phyloP scores from a whole-genome alignment of 768 basidiomycete genomes.

The Podaxis rugospora region DNA sequence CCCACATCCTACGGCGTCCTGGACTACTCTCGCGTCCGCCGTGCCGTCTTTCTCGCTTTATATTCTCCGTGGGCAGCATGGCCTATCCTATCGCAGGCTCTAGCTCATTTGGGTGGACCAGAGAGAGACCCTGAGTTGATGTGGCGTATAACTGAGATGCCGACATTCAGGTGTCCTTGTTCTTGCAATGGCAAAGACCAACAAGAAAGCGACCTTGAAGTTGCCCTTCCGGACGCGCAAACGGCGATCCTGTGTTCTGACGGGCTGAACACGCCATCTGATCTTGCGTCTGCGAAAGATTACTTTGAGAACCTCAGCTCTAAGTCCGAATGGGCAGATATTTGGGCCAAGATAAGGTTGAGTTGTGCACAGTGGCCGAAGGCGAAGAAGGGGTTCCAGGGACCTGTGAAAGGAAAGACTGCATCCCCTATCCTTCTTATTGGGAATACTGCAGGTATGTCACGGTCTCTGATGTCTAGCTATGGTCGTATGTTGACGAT shows the following conservation, averaged over 20 bases:
- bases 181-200: slow-evolving; percentile 17
- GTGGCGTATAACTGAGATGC: slow-evolving; percentile 16
- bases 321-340: slow-evolving; percentile 25
- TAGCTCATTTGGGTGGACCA: slow-evolving; percentile 26
- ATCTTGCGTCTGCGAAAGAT: slow-evolving; percentile 23
- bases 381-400: slow-evolving; percentile 16
- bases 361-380: slow-evolving; percentile 12
- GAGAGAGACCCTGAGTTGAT: slow-evolving; percentile 24
- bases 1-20: slow-evolving; percentile 29
- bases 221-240: slow-evolving; percentile 15
- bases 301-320: slow-evolving; percentile 22
- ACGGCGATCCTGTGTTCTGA: slow-evolving; percentile 30
- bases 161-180: slow-evolving; percentile 24
- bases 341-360: slow-evolving; percentile 25
- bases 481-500: not conserved
- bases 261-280: slow-evolving; percentile 24
- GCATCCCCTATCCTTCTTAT: slow-evolving; percentile 35
- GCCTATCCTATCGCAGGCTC: slow-evolving; percentile 27
- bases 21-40: slow-evolving; percentile 28
- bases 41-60: slow-evolving; percentile 26
- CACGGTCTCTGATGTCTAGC: not conserved
- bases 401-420: slow-evolving; percentile 32
- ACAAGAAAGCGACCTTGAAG: slow-evolving; percentile 5
- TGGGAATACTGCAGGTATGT: slow-evolving; percentile 35
- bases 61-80: slow-evolving; percentile 32